These are phyloP conservation scores for Cladophialophora carrionii DNA, from an alignment of 2,329 filamentous ascomycete species.

Conservation along the genomic window DNA sequence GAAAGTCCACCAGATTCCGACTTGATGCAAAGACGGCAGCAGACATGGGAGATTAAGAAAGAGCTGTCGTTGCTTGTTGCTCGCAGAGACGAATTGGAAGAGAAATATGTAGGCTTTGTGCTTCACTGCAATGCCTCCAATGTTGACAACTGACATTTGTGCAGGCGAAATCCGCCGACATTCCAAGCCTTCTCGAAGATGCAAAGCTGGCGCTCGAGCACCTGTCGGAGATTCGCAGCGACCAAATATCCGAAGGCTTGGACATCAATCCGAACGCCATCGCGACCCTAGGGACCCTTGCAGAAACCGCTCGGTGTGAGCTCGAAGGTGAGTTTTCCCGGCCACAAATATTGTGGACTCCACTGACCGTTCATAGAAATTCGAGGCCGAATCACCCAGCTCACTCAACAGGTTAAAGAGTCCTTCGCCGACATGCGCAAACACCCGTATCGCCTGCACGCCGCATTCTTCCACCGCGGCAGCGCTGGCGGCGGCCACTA, in stretches of 20 bases:
- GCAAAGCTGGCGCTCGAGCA: conserved; percentile 35
- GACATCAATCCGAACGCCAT: conserved; percentile 28
- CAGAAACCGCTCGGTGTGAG: conserved; percentile 30
- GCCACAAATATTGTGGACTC: not conserved
- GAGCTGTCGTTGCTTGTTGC: conserved; percentile 61
- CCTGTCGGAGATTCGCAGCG: conserved; percentile 23
- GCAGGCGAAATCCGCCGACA: conserved; percentile 32
- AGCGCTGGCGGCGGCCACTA: conserved; percentile 79
- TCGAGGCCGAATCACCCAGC: conserved; percentile 19
- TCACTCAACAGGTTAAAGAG: conserved; percentile 51
- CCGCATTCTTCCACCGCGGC: conserved; percentile 85
- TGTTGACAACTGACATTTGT: conserved; percentile 10
- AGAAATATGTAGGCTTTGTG: conserved; percentile 30
- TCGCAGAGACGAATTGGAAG: conserved; percentile 48
- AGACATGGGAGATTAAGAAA: conserved; percentile 75
- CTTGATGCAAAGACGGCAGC: conserved; percentile 66
- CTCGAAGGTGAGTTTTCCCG: conserved; percentile 25
- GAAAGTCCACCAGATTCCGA: conserved; percentile 64
- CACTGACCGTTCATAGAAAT: conserved; percentile 20
- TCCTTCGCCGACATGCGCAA: conserved; percentile 67
- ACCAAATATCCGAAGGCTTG: conserved; percentile 27
- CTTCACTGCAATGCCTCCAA: not conserved
- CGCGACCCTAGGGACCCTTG: conserved; percentile 28
- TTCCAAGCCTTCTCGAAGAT: conserved; percentile 34
- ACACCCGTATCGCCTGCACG: conserved; percentile 80